Conservation (phyloP, 495 filamentous ascomycete genomes). For the Copromyces sp. region DNA sequence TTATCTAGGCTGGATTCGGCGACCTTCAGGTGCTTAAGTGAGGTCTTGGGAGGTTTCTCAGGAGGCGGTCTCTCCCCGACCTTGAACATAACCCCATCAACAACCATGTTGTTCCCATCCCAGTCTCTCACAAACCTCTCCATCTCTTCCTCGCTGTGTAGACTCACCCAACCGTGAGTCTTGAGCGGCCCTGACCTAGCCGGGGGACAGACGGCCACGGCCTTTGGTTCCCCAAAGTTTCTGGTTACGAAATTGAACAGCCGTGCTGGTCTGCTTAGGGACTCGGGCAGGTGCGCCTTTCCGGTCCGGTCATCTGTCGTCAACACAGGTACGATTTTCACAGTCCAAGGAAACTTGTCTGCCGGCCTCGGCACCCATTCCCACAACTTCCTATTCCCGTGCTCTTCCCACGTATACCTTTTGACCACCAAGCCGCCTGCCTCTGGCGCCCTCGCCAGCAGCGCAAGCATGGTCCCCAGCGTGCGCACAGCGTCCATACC, state of each 20-base stretch:
- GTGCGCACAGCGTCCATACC: not conserved
- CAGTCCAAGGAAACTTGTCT: not conserved
- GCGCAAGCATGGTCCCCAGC: not conserved
- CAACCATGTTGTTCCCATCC: not conserved
- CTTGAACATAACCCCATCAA: not conserved
- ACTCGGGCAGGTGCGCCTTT: not conserved
- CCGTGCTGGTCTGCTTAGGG: not conserved
- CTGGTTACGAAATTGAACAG: not conserved
- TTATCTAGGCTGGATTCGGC: not conserved
- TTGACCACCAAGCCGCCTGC: not conserved
- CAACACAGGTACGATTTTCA: not conserved
- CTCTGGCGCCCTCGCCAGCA: not conserved
- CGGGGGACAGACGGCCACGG: not conserved
- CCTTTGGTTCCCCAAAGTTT: not conserved
- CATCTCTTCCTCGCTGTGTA: not conserved
- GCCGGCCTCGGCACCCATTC: not conserved
- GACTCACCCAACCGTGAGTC: not conserved
- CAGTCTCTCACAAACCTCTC: not conserved
- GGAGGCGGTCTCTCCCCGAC: not conserved
- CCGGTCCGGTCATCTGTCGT: not conserved
- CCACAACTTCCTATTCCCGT: not conserved
- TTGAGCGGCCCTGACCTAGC: not conserved
- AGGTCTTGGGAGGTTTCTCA: not conserved
- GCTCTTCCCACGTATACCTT: not conserved
- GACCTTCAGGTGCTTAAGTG: not conserved